Percentiles rank a stretch among this genome's conserved stretches.
Conservation (phyloP, 2,329 filamentous ascomycete genomes). For the Gliomastix tumulicola region DNA sequence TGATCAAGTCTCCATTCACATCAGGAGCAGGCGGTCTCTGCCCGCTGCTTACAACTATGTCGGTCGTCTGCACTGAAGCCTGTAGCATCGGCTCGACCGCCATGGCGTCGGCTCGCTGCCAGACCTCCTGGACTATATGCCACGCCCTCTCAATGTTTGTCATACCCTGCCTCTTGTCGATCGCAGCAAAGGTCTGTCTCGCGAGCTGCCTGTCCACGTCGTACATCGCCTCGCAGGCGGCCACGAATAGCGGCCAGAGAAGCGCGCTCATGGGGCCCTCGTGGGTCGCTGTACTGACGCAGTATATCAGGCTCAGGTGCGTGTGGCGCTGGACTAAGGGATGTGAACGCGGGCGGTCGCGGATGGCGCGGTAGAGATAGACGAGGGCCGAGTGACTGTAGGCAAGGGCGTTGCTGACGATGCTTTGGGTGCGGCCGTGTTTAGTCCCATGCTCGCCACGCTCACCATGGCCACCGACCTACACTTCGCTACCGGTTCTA, state of each 20-base stretch:
- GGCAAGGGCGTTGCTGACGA: constrained; percentile 52
- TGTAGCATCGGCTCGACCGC: not conserved
- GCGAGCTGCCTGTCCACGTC: constrained; percentile 44
- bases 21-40: too few relatives aligned
- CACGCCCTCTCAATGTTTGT: constrained; percentile 56
- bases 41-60: too few relatives aligned
- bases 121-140: constrained; percentile 55
- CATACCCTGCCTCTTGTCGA: constrained; percentile 56
- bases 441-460: constrained; percentile 8
- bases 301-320: constrained; percentile 43
- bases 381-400: constrained; percentile 53
- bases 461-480: not conserved
- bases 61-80: too few relatives aligned
- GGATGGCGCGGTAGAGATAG: constrained; percentile 50
- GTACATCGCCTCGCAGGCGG: constrained; percentile 50
- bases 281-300: constrained; percentile 45
- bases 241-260: constrained; percentile 59
- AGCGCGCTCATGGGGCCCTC: constrained; percentile 56
- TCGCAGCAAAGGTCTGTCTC: constrained; percentile 40
- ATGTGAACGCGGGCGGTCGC: constrained; percentile 38
- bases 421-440: constrained; percentile 37
- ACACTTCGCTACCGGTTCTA: constrained; percentile 11
- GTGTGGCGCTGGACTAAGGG: constrained; percentile 46
- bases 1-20: too few relatives aligned
- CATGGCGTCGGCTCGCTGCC: constrained; percentile 40